These are phyloP conservation scores for Pyrus betulifolia DNA, from an alignment of 306 rosid species.

Conservation along the genomic window DNA sequence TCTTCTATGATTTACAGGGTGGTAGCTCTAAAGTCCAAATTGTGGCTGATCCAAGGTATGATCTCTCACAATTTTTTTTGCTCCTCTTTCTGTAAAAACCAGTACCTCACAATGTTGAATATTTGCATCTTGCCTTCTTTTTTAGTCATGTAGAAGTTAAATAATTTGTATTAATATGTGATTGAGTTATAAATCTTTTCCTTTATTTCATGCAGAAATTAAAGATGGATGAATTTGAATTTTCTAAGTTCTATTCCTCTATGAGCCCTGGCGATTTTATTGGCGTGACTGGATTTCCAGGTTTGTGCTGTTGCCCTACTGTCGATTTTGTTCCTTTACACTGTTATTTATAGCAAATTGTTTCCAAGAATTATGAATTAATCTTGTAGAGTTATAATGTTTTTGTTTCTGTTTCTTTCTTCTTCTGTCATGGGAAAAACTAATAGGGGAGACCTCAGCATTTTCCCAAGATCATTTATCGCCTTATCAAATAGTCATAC, in stretches of 20 bases:
- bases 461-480: slow-evolving; percentile 55
- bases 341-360: background rate
- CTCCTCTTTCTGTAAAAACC: no score
- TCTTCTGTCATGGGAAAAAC: slow-evolving; percentile 43
- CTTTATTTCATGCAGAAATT: slow-evolving; percentile 42
- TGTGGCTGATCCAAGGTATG: background rate
- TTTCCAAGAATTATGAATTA: background rate
- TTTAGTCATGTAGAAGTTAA: no score
- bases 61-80: background rate
- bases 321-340: background rate
- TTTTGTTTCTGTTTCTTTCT: background rate
- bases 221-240: slow-evolving; percentile 47
- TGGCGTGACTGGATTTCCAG: slow-evolving; percentile 78
- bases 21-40: background rate
- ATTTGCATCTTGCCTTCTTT: no score
- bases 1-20: background rate
- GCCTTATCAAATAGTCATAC: slow-evolving; percentile 62
- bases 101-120: no score
- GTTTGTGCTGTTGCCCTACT: slow-evolving; percentile 10
- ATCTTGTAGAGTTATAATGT: background rate
- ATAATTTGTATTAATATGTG: background rate
- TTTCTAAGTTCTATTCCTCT: slow-evolving; percentile 53
- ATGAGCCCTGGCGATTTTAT: slow-evolving; percentile 68
- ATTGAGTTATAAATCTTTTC: background rate
- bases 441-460: slow-evolving; percentile 81